Base-by-base conservation (phyloP, 2,329 filamentous ascomycete species). In the Aspergillus aculeatinus region DNA sequence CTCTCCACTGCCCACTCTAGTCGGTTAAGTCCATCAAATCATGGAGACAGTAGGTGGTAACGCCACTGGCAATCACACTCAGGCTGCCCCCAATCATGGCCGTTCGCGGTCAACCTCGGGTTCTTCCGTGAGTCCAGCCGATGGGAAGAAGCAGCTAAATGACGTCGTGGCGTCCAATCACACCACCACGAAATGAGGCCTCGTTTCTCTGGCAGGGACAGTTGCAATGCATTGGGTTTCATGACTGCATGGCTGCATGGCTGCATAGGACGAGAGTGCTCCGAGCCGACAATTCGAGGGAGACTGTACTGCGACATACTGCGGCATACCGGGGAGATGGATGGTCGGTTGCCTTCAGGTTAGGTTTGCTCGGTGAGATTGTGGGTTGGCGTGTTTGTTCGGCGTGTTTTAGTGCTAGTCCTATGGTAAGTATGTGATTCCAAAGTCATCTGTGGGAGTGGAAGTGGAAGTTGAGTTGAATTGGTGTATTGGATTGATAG, bases 91-190 rank as follows among this genome's bases (percentile, higher is more conserved):
- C 16, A 44, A 44, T 44, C 39, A 44, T 19, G 14, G 39, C 39
- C 39, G 39, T 44, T 44, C 39, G n/a, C 49, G 16, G 25, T 50
- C 44, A 51, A 25, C 25, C 58, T 53, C 59, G 59, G 59, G 55
- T 48, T 35, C n/a, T 48, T 58, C 48, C 48, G 39, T 35, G 39
- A 35, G 44, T 57, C 48, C 23, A 47, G 54, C 59, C 58, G 62
- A 59, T 55, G 51, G 7, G 31, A n/a, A 50, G 49, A 29, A 69
- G 66, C 63, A 69, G 69, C 69, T 55, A 51, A 63, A 71, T 74
- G 71, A 72, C 70, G 71, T 65, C 42, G 56, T 60, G 55, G 59
- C 61, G 55, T 58, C 62, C 62, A 61, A 63, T 65, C 55, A 61
- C 23, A 51, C 27, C 39, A 6, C 6, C 6, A 14, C 16, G 6